phyloP scores from a whole-genome alignment of 495 filamentous ascomycete genomes.

The Penicillium lagena region DNA sequence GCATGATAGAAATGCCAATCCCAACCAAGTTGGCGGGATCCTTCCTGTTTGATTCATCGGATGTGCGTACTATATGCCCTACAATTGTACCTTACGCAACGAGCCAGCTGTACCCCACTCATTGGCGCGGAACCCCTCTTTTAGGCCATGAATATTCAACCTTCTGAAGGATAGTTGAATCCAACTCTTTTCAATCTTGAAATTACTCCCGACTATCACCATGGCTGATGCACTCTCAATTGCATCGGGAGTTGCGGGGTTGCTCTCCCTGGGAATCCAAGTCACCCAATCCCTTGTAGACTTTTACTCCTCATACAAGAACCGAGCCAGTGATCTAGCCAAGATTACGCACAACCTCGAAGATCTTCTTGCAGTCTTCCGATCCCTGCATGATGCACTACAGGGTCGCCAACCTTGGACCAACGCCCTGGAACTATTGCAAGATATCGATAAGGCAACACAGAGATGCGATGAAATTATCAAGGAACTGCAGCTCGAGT shows the following conservation, averaged over 20 bases:
- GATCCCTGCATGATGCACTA: neutral
- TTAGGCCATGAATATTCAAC: no score
- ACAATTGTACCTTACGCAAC: no score
- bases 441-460: neutral
- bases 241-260: neutral
- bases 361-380: neutral
- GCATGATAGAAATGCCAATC: slow-evolving; percentile 18
- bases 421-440: neutral
- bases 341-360: neutral
- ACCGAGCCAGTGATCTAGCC: neutral
- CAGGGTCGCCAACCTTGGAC: neutral
- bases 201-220: no score
- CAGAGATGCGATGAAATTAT: neutral
- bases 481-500: neutral
- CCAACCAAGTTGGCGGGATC: neutral
- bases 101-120: no score
- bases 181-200: no score
- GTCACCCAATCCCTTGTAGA: neutral
- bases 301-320: neutral
- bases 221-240: no score
- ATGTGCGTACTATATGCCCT: no score
- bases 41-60: no score
- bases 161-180: no score
- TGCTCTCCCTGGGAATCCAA: neutral
- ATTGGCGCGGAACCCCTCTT: no score